Conservation (phyloP, 1,139 yeast genomes). For the Wickerhamomyces sp. region DNA sequence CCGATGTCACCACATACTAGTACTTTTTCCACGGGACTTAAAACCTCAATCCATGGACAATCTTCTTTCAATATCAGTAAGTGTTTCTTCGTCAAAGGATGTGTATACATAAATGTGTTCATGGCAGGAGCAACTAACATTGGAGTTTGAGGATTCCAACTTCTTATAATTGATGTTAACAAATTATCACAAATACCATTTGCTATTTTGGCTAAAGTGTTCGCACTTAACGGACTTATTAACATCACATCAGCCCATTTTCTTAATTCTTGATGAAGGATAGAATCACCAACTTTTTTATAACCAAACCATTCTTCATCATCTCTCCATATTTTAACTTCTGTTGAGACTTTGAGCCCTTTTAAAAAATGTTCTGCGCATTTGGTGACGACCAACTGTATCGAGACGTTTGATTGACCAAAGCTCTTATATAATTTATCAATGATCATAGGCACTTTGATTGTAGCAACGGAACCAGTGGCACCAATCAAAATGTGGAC, state of each 20-base stretch:
- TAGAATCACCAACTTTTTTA: conserved; percentile 49
- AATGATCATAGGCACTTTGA: conserved; percentile 82
- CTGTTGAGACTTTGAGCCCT: conserved; percentile 74
- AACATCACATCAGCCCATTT: conserved; percentile 95
- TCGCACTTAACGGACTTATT: conserved; percentile 91
- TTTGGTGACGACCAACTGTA: conserved; percentile 81
- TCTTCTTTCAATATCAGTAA: conserved; percentile 55
- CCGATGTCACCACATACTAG: conserved; percentile 96
- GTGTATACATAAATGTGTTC: conserved; percentile 95
- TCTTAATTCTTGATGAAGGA: conserved; percentile 82
- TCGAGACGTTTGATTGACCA: conserved; percentile 65
- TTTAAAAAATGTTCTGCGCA: conserved; percentile 79
- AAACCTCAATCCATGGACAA: conserved; percentile 70
- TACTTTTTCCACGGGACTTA: conserved; percentile 91
- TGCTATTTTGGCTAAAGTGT: conserved; percentile 84
- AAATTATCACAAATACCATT: conserved; percentile 91
- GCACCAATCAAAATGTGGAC: conserved; percentile 86
- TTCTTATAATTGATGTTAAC: conserved; percentile 75
- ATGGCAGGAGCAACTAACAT: conserved; percentile 93
- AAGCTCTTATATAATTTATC: conserved; percentile 76
- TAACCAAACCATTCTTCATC: conserved; percentile 84
- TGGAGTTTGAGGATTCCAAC: conserved; percentile 91
- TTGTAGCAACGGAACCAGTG: conserved; percentile 95
- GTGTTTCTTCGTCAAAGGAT: conserved; percentile 88
- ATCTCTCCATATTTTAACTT: conserved; percentile 90